These are phyloP conservation scores for Gynochthodes officinalis DNA, from an alignment of 257 asterid species.

Conservation along the genomic window DNA sequence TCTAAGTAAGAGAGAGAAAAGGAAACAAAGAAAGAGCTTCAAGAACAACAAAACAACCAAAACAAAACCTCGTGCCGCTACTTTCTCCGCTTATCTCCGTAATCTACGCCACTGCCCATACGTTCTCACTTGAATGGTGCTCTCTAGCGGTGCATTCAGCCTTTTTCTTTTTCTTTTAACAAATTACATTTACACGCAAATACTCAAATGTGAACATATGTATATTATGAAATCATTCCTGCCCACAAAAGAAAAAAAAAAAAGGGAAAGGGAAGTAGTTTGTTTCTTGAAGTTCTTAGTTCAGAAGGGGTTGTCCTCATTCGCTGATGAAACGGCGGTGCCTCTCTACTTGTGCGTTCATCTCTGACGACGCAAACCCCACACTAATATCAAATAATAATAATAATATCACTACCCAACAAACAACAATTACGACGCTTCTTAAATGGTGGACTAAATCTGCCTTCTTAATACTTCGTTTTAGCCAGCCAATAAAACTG, in stretches of 20 bases:
- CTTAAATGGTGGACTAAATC: no score
- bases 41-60: conserved; percentile 16
- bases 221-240: no score
- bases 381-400: no score
- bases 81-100: conserved; percentile 50
- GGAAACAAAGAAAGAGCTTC: neutral
- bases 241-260: neutral
- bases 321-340: conserved; percentile 55
- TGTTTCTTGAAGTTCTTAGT: no score
- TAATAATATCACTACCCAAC: neutral
- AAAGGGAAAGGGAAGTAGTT: no score
- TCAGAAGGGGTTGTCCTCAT: conserved; percentile 42
- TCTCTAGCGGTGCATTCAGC: conserved; percentile 54
- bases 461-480: no score
- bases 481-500: no score
- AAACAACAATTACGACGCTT: neutral
- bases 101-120: conserved; percentile 60
- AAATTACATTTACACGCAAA: no score
- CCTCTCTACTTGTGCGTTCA: conserved; percentile 45
- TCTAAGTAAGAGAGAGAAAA: conserved; percentile 32
- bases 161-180: conserved; percentile 18
- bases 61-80: conserved; percentile 53
- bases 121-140: conserved; percentile 61
- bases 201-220: no score
- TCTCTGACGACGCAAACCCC: conserved; percentile 32